phyloP scores from a whole-genome alignment of 257 asterid species.

The Petunia secreta region DNA sequence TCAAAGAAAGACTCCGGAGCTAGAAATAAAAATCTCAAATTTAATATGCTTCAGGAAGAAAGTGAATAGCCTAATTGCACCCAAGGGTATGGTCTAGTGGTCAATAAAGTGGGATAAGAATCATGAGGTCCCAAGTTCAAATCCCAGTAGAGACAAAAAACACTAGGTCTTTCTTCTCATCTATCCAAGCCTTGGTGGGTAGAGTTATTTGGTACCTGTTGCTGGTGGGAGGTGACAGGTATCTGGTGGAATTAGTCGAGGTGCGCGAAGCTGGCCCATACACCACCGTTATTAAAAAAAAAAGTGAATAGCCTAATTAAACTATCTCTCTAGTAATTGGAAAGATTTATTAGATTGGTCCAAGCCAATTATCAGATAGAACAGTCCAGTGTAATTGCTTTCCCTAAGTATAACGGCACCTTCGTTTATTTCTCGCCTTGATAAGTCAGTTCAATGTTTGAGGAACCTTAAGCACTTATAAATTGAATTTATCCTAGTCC shows the following conservation, averaged over 20 bases:
- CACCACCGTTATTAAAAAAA: too few relatives aligned
- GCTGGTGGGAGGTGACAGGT: too few relatives aligned
- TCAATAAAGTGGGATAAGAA: too few relatives aligned
- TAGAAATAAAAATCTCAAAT: constrained; percentile 14
- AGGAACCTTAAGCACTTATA: background rate
- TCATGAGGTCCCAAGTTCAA: too few relatives aligned
- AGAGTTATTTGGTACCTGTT: too few relatives aligned
- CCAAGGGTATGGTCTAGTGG: too few relatives aligned
- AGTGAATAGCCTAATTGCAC: too few relatives aligned
- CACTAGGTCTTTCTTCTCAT: too few relatives aligned
- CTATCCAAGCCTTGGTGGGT: too few relatives aligned
- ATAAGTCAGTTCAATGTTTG: background rate
- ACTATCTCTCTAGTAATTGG: background rate
- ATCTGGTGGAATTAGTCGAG: too few relatives aligned
- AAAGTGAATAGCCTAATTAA: background rate
- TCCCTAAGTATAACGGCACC: background rate
- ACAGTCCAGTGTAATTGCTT: background rate
- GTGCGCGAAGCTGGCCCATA: too few relatives aligned
- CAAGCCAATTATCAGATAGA: constrained; percentile 6
- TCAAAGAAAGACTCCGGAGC: background rate
- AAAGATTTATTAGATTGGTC: background rate
- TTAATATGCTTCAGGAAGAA: background rate
- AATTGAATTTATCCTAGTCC: constrained; percentile 5
- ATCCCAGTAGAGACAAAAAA: too few relatives aligned
- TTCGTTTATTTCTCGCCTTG: constrained; percentile 10